These are phyloP conservation scores for Cladosporium sphaerospermum DNA, from an alignment of 2,329 filamentous ascomycete species.

Conservation along the genomic window DNA sequence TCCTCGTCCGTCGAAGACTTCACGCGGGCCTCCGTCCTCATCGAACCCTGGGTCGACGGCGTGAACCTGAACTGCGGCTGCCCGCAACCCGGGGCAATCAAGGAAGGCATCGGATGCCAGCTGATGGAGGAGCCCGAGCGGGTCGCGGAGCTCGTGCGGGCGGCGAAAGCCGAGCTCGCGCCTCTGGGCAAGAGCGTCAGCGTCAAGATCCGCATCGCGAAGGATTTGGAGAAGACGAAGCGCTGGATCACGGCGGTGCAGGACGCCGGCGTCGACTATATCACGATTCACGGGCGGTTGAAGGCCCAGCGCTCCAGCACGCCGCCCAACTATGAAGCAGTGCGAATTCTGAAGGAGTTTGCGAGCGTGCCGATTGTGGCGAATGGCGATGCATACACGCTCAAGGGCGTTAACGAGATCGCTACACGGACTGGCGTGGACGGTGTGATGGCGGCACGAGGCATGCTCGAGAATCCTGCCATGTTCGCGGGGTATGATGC, in stretches of 20 bases:
- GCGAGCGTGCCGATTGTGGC: constrained; percentile 56
- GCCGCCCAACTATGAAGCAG: constrained; percentile 57
- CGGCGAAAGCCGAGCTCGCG: constrained; percentile 48
- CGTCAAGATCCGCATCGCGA: constrained; percentile 64
- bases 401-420: constrained; percentile 34
- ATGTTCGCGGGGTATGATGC: constrained; percentile 53
- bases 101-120: constrained; percentile 61
- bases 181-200: constrained; percentile 51
- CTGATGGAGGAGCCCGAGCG: constrained; percentile 60
- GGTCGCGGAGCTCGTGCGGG: constrained; percentile 59
- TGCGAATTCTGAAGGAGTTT: constrained; percentile 49
- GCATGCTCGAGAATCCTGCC: constrained; percentile 61
- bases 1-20: constrained; percentile 57
- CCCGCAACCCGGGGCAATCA: constrained; percentile 66
- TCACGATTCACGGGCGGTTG: constrained; percentile 65
- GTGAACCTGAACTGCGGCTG: constrained; percentile 69
- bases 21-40: constrained; percentile 55
- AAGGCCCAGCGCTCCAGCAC: constrained; percentile 54
- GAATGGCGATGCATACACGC: constrained; percentile 63
- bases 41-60: constrained; percentile 56
- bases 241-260: constrained; percentile 60
- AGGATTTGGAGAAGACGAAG: constrained; percentile 50
- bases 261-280: constrained; percentile 57
- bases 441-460: constrained; percentile 64
- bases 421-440: constrained; percentile 29